phyloP scores from a whole-genome alignment of 257 asterid genomes.

The Nicotiana attenuata region DNA sequence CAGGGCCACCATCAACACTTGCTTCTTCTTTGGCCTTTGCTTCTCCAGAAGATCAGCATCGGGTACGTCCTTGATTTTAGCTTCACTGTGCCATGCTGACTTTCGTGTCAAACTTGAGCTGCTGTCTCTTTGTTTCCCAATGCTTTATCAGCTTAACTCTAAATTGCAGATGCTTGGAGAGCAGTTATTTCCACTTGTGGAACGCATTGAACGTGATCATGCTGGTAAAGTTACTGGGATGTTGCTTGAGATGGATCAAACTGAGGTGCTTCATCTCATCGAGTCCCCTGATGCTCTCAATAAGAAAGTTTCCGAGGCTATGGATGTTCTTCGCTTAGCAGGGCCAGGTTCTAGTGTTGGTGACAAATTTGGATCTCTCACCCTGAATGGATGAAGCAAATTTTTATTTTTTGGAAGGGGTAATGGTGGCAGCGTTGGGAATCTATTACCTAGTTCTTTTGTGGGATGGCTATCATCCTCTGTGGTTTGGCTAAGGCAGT shows the following conservation, averaged over 20 bases:
- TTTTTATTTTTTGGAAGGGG: not conserved
- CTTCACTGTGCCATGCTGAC: not conserved
- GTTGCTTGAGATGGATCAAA: slow-evolving; percentile 89
- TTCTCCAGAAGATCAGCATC: slow-evolving; percentile 63
- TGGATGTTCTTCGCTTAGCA: slow-evolving; percentile 52
- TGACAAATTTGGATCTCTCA: slow-evolving; percentile 20
- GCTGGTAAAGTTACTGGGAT: slow-evolving; percentile 83
- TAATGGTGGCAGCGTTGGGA: not conserved
- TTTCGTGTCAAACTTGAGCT: not conserved
- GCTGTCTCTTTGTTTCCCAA: not conserved
- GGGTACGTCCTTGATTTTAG: slow-evolving; percentile 29
- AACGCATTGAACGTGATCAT: slow-evolving; percentile 40
- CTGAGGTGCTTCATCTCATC: slow-evolving; percentile 80
- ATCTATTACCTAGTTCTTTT: too few species aligned
- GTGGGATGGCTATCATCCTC: not conserved
- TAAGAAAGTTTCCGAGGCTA: slow-evolving; percentile 71
- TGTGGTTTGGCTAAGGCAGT: not conserved
- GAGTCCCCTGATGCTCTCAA: slow-evolving; percentile 83
- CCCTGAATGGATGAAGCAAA: slow-evolving; percentile 17
- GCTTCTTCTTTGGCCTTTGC: slow-evolving; percentile 82
- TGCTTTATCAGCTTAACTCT: not conserved
- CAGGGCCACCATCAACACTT: slow-evolving; percentile 48
- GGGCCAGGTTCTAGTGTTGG: slow-evolving; percentile 18
- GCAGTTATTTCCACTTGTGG: slow-evolving; percentile 69
- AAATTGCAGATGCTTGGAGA: slow-evolving; percentile 76